These are phyloP conservation scores for Graphilbum fragrans DNA, from an alignment of 2,329 filamentous ascomycete species.

Conservation along the genomic window DNA sequence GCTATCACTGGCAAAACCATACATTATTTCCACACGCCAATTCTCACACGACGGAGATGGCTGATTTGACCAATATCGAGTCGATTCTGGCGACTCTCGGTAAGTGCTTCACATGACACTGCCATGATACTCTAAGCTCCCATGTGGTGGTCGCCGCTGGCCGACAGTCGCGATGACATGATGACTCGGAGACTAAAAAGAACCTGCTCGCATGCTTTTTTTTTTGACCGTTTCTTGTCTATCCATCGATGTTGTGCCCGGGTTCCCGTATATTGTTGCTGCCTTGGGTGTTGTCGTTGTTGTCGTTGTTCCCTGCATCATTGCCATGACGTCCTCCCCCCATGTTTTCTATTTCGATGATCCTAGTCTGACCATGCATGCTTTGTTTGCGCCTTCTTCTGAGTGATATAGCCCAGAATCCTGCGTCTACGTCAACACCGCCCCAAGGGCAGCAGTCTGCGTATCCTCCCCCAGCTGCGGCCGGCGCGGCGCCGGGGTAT, in stretches of 20 bases:
- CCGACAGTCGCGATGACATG: too few relatives aligned
- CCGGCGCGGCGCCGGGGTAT: conserved; percentile 6
- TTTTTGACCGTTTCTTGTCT: not conserved
- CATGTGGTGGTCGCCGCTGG: too few relatives aligned
- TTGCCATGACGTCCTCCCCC: not conserved
- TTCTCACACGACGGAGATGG: conserved; percentile 8
- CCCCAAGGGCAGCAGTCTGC: conserved; percentile 7
- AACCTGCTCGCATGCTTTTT: conserved; percentile 2
- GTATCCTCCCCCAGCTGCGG: conserved; percentile 10
- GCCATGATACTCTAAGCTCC: too few relatives aligned
- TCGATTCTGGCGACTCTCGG: conserved; percentile 15
- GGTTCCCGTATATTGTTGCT: not conserved
- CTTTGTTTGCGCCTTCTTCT: not conserved
- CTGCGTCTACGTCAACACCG: conserved; percentile 3
- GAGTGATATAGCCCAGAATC: conserved; percentile 11
- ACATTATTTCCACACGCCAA: too few relatives aligned
- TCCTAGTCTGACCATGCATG: conserved; percentile 9
- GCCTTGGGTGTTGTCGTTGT: not conserved
- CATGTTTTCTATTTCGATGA: not conserved
- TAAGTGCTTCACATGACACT: conserved; percentile 5
- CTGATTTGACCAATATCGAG: conserved; percentile 12
- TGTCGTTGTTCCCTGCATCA: not conserved
- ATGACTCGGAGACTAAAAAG: not conserved
- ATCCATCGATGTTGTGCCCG: not conserved
- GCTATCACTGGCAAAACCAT: too few relatives aligned